Base-by-base conservation (phyloP, 192 early-diverging fungal species). In the Dissophora globulifera region DNA sequence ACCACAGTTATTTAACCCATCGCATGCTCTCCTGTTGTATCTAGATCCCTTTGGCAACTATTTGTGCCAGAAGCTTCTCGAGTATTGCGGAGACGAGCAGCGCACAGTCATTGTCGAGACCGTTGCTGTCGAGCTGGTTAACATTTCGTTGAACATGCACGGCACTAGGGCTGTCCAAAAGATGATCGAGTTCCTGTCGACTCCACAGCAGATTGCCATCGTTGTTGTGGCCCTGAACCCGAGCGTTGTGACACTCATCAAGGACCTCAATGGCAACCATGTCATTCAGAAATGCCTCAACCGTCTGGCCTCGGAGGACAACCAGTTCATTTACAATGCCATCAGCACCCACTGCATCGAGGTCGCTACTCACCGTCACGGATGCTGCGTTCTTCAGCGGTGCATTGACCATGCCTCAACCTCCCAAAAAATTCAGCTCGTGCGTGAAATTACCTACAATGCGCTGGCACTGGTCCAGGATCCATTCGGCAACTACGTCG, bases 201-300 rank as follows among this genome's bases (percentile, higher is more conserved):
- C 79, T 41, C 78, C 82, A 13, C 67, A 81, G 65, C 90, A 93
- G 83, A 93, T 92, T 42, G 80, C 84, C 13, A 81, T 87, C 13
- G 82, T 93, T 20, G 86, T 91, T 32, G 67, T 79, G 4, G 92
- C 93, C 19, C 74, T 96, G 33, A 81, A 85, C 60, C 81, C 80
- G 10, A 88, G 85, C 64, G 90, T 92, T 4, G 93, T 95, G 4
- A 80, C 88, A 23, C 79, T 96, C 55, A 94, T 96, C 56, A 92
- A 93, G 65, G 94, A 96, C 58, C 80, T 96, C n/a, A 96, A 96
- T 56, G 94, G 94, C 35, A 96, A 96, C 80, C 94, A 96, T 65
- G 93, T 94, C 29, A 91, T 96, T 56, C 94, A 96, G 83, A 96
- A 96, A 80, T 96, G 94, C 67, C 83, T 96, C n/a, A 85, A 86